Evolutionary conservation across 148 eudicot genomes (phyloP).

Genomic region (Beta vulgaris): DNA sequence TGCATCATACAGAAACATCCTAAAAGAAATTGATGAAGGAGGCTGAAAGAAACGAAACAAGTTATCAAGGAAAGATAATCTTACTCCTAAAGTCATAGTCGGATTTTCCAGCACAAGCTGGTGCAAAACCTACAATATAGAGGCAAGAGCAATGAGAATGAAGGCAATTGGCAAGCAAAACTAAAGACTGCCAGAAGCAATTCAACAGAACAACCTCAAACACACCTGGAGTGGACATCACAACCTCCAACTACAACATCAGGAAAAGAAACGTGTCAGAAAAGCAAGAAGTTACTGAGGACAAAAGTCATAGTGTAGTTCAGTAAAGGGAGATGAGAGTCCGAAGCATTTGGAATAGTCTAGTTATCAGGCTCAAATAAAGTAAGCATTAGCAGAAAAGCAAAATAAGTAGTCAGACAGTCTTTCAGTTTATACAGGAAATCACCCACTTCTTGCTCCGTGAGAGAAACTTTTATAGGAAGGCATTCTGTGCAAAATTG

Average conservation of each 20-base stretch:
- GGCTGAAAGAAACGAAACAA: not conserved
- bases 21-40: not conserved
- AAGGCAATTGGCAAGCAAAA: constrained; percentile 2
- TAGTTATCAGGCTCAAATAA: not conserved
- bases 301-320: not conserved
- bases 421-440: not conserved
- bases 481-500: too few species aligned
- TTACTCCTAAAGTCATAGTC: constrained; percentile 56
- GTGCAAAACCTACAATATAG: constrained; percentile 46
- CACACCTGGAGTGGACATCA: constrained; percentile 76
- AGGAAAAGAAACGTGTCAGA: constrained; percentile 19
- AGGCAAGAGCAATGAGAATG: constrained; percentile 8
- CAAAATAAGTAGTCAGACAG: not conserved
- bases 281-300: not conserved
- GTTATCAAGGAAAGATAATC: not conserved
- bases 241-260: constrained; percentile 68
- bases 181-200: not conserved
- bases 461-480: not conserved
- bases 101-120: constrained; percentile 58
- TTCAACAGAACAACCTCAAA: constrained; percentile 53
- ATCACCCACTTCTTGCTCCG: not conserved
- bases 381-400: not conserved
- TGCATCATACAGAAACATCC: not conserved
- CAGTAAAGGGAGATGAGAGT: not conserved
- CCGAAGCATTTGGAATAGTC: not conserved